Conservation (phyloP, 23 red algal genomes). For the Cyanidium caldarium region DNA sequence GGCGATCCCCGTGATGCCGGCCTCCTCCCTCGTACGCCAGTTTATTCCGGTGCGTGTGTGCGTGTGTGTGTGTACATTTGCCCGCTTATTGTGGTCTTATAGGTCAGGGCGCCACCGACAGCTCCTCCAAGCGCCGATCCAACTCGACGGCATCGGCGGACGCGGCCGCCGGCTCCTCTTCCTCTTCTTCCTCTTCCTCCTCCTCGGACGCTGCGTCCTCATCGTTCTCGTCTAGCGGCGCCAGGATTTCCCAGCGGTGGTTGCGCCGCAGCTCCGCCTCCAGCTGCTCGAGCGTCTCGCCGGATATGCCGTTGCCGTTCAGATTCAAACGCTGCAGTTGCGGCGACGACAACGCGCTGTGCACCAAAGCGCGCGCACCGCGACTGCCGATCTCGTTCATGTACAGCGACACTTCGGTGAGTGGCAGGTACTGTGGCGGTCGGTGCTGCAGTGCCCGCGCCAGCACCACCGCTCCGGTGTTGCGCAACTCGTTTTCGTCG, state of each 20-base stretch:
- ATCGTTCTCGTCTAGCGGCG: neutral
- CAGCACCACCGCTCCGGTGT: slow-evolving; percentile 7
- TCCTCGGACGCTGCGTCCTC: neutral
- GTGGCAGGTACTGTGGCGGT: neutral
- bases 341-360: neutral
- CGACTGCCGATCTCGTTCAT: slow-evolving; percentile 12
- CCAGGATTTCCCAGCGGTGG: neutral
- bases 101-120: neutral
- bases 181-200: neutral
- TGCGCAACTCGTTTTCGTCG: slow-evolving; percentile 47
- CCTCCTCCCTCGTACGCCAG: too few relatives aligned
- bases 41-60: too few relatives aligned
- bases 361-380: slow-evolving; percentile 14
- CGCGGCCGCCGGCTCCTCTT: neutral
- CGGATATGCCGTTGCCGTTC: slow-evolving; percentile 16
- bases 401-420: slow-evolving; percentile 23
- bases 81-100: neutral
- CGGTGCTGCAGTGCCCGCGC: slow-evolving; percentile 21
- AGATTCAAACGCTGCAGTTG: slow-evolving; percentile 27
- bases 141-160: neutral
- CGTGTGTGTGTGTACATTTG: too few relatives aligned
- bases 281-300: neutral
- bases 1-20: too few relatives aligned
- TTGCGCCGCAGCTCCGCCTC: neutral
- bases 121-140: too few relatives aligned